Conservation (phyloP, 441 rosid species). For the Mallotus repandus region DNA sequence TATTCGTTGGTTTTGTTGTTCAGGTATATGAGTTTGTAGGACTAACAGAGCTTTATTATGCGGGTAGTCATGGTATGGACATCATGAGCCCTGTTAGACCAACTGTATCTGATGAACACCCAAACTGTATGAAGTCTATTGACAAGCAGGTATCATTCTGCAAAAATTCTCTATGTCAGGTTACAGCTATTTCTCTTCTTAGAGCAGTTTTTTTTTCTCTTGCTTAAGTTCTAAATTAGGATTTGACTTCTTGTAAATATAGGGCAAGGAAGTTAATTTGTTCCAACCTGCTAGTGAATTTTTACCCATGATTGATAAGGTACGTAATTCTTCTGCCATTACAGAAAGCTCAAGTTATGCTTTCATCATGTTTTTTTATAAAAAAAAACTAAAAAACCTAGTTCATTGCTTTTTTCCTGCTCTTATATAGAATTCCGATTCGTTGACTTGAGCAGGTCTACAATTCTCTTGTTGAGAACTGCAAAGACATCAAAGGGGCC, state of each 20-base stretch:
- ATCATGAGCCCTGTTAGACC: constrained; percentile 74
- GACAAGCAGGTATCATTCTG: constrained; percentile 50
- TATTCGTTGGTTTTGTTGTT: constrained; percentile 20
- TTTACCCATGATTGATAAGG: constrained; percentile 80
- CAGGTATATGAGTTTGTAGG: constrained; percentile 86
- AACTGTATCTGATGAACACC: constrained; percentile 37
- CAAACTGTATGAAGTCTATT: constrained; percentile 43
- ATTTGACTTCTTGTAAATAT: constrained; percentile 18
- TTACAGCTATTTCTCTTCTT: neutral
- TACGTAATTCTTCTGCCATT: constrained; percentile 20
- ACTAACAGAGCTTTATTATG: constrained; percentile 79
- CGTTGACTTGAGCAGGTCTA: constrained; percentile 50
- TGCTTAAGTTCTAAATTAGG: neutral
- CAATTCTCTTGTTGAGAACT: constrained; percentile 38
- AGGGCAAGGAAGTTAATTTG: constrained; percentile 76
- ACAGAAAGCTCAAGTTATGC: neutral
- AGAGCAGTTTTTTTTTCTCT: neutral
- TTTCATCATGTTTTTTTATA: neutral
- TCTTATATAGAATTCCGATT: constrained; percentile 13
- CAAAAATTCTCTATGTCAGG: neutral
- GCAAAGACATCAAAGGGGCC: constrained; percentile 53
- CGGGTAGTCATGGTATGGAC: constrained; percentile 99
- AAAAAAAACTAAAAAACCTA: neutral
- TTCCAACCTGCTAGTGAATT: constrained; percentile 97
- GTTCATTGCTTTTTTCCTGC: neutral